Conservation (phyloP, 129 eudicot species). For the sunflower (Helianthus annuus) region HanXRQr2.0-SUNRISE NC_035439.2:143689453-143689952, state of each 20-base stretch:
- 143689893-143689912: too few relatives aligned
- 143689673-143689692: constrained; percentile 79
- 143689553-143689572: constrained; percentile 73
- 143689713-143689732: constrained; percentile 1
- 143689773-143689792: too few relatives aligned
- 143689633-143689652: constrained; percentile 92
- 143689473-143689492: constrained; percentile 3
- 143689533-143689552: constrained; percentile 65
- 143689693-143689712: constrained; percentile 86
- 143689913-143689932: too few relatives aligned
- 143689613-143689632: constrained; percentile 84
- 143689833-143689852: too few relatives aligned
- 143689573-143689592: constrained; percentile 43
- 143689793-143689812: too few relatives aligned
- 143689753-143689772: neutral
- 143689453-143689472: too few relatives aligned
- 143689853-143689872: too few relatives aligned
- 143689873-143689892: too few relatives aligned
- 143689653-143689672: constrained; percentile 94
- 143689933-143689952: too few relatives aligned
- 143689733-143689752: constrained; percentile 13
- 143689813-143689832: too few relatives aligned
- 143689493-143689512: constrained; percentile 6
- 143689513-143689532: neutral
- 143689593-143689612: constrained; percentile 81